Evolutionary conservation across 768 basidiomycete species (phyloP).

Genomic region (Boletus pseudopeckii): DNA sequence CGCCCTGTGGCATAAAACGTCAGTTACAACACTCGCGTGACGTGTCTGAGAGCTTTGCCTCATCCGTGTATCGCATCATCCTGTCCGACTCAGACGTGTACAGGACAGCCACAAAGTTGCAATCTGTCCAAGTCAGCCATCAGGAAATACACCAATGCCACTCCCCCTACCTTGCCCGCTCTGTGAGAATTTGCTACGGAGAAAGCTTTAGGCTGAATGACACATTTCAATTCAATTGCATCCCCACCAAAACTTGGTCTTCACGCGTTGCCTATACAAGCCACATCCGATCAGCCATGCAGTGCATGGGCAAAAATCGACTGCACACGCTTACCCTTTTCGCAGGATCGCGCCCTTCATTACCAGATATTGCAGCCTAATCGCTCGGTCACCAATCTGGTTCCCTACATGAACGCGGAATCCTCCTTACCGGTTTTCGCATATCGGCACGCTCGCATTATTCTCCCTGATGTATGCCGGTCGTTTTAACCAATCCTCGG

Average conservation of each 20-base stretch:
- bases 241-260: slow-evolving; percentile 75
- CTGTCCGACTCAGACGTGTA: slow-evolving; percentile 75
- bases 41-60: slow-evolving; percentile 37
- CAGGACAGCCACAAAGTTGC: slow-evolving; percentile 75
- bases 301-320: slow-evolving; percentile 12
- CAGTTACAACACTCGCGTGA: slow-evolving; percentile 13
- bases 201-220: slow-evolving; percentile 9
- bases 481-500: slow-evolving; percentile 79
- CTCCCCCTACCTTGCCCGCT: slow-evolving; percentile 41
- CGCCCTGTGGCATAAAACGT: slow-evolving; percentile 45
- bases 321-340: slow-evolving; percentile 62
- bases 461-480: slow-evolving; percentile 81
- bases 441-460: slow-evolving; percentile 71
- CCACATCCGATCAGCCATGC: slow-evolving; percentile 12
- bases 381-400: slow-evolving; percentile 17
- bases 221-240: slow-evolving; percentile 1
- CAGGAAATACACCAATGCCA: not conserved
- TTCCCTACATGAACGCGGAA: slow-evolving; percentile 7
- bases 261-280: slow-evolving; percentile 64
- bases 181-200: slow-evolving; percentile 68
- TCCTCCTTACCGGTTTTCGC: slow-evolving; percentile 68
- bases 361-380: slow-evolving; percentile 81
- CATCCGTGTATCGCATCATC: slow-evolving; percentile 81
- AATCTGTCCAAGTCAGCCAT: slow-evolving; percentile 45
- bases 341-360: slow-evolving; percentile 83